These are phyloP conservation scores for Rhododendron kiyosumense DNA, from an alignment of 148 eudicot species.

Conservation along the genomic window DNA sequence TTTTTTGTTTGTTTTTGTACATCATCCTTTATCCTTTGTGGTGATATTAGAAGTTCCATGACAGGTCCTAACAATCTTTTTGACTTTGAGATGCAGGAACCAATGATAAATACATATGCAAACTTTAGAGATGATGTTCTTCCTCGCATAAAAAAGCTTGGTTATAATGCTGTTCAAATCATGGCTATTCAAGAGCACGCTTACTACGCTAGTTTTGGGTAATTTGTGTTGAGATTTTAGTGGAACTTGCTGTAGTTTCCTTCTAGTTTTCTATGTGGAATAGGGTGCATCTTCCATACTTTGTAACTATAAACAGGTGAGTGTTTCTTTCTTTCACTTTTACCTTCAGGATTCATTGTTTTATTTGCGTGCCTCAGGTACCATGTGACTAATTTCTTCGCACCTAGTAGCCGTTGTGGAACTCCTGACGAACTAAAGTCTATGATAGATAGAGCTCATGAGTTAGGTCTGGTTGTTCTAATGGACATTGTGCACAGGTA, in stretches of 20 bases:
- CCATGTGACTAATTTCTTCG: conserved; percentile 96
- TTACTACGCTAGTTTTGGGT: conserved; percentile 99
- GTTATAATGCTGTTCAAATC: conserved; percentile 96
- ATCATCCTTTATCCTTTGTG: neutral
- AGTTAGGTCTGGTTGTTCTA: conserved; percentile 85
- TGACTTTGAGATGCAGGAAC: conserved; percentile 63
- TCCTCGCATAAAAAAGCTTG: conserved; percentile 88
- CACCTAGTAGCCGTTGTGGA: conserved; percentile 99
- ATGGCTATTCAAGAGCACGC: conserved; percentile 99
- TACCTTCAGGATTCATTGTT: conserved; percentile 6
- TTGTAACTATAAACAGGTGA: neutral
- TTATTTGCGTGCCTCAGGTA: conserved; percentile 48
- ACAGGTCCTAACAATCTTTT: neutral
- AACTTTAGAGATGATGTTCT: conserved; percentile 96
- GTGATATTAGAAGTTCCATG: neutral
- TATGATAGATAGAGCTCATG: conserved; percentile 96
- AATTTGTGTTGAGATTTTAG: neutral
- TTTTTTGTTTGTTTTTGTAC: neutral
- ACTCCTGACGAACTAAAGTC: conserved; percentile 98
- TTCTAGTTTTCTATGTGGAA: neutral
- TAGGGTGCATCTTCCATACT: neutral
- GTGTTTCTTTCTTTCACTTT: conserved; percentile 6
- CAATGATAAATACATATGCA: conserved; percentile 78
- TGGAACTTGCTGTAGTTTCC: neutral
- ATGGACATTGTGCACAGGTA: conserved; percentile 99